A percentile compares a stretch with the other conserved stretches of the same genome.
These are phyloP conservation scores for Termitomyces sp. DNA, from an alignment of 768 basidiomycete species.

Conservation along the genomic window DNA sequence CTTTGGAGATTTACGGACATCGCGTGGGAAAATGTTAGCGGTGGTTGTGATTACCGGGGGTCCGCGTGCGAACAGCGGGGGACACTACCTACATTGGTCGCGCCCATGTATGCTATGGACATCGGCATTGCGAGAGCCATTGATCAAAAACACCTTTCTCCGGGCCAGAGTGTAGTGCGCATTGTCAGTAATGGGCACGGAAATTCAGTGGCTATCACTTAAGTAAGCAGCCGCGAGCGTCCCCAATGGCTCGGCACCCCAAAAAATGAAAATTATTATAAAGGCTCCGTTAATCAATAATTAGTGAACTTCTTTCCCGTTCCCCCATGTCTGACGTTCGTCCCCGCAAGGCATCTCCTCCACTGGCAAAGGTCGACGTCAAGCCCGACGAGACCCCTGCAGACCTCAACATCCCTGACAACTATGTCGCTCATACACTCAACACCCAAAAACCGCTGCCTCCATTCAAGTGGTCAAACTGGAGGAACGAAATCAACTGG, in stretches of 20 bases:
- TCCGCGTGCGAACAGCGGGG: no score
- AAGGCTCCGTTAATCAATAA: slow-evolving; percentile 10
- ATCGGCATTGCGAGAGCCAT: no score
- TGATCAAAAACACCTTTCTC: no score
- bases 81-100: no score
- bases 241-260: slow-evolving; percentile 9
- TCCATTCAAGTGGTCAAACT: slow-evolving; percentile 57
- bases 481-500: slow-evolving; percentile 65
- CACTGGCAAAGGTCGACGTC: slow-evolving; percentile 10
- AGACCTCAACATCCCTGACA: slow-evolving; percentile 68
- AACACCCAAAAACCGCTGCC: slow-evolving; percentile 63
- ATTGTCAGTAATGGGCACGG: no score
- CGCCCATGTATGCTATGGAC: no score
- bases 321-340: slow-evolving; percentile 24
- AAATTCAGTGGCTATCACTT: no score
- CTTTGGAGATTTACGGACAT: slow-evolving; percentile 55
- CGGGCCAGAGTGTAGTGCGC: no score
- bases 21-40: no score
- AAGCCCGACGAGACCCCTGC: slow-evolving; percentile 26
- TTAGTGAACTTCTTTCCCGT: background rate
- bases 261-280: slow-evolving; percentile 16
- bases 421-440: slow-evolving; percentile 76
- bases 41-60: no score
- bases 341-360: slow-evolving; percentile 18
- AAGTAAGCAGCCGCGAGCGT: no score